Evolutionary conservation across 495 filamentous ascomycete species (phyloP), one percentile per base, ranked within the genome.

Genomic region (Opeltia flavorubescens): DNA sequence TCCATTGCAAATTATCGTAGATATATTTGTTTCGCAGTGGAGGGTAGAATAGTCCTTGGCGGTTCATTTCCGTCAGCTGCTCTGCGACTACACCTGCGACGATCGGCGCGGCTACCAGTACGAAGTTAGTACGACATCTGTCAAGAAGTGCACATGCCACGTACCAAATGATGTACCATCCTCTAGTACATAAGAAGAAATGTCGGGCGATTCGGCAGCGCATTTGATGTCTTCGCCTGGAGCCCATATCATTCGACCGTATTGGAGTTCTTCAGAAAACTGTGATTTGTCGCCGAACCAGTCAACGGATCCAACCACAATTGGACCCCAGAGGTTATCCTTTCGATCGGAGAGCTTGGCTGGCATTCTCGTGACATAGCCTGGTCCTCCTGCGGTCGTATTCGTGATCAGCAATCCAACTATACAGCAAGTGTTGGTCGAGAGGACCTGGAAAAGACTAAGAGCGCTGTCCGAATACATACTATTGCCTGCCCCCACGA

Each of bases 21-120:
- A 43, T 43, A 7, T n/a, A 43, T 0, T 26, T 2, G 13, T 43
- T 43, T 9, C 40, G 40, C 0, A 24, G 20, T n/a, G 20, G 6
- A 26, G 40, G 40, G 15, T 43, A n/a, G 13, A 25, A 43, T 21
- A 43, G 18, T 8, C 40, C 40, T 12, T 11, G 40, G 2, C 26
- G 40, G 25, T 43, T 43, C 40, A 43, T 43, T 21, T 28, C 21
- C 5, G 40, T 43, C n/a, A 43, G 25, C 21, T 43, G 21, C 40
- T 43, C 40, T 26, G 40, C 40, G 17, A 43, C 40, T 3, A 43
- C 40, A 27, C 40, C 40, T 0, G 40, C 40, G 18, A 43, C 40
- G 13, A 43, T 15, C 15, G 40, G 40, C 20, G 40, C 40, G 25
- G 40, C 40, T 43, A 43, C 26, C 40, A 3, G 1, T n/a, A n/a